These are phyloP conservation scores for Zygosaccharomyces gambellarensis DNA, from an alignment of 805 yeast genomes.

Conservation along the genomic window DNA sequence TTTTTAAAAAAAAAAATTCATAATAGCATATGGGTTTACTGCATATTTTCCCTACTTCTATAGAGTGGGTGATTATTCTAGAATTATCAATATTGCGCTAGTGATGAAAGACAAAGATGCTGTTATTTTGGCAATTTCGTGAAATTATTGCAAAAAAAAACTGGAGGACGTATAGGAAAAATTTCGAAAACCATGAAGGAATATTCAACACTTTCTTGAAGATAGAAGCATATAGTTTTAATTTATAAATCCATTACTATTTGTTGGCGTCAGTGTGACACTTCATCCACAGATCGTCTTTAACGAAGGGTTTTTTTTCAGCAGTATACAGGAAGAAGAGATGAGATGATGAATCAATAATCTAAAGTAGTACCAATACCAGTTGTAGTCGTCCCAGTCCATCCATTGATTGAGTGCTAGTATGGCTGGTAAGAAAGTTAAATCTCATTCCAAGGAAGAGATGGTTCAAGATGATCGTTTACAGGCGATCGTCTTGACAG, in stretches of 20 bases:
- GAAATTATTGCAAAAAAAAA: neutral
- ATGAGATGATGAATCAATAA: conserved; percentile 3
- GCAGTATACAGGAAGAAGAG: neutral
- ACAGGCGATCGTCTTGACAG: conserved; percentile 93
- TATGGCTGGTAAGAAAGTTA: conserved; percentile 31
- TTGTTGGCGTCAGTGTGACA: neutral
- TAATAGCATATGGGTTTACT: no score
- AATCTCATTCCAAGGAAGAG: conserved; percentile 41
- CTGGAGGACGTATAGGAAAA: no score
- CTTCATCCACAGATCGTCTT: neutral
- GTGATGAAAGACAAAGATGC: neutral
- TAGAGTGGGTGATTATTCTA: neutral
- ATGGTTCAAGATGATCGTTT: conserved; percentile 65
- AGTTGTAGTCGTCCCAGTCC: no score
- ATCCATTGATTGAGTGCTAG: neutral
- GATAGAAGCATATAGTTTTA: neutral
- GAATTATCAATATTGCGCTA: neutral
- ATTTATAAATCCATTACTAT: neutral
- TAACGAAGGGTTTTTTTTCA: conserved; percentile 5
- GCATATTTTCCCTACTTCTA: no score
- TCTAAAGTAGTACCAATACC: neutral
- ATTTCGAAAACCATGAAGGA: no score
- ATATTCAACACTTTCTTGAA: neutral
- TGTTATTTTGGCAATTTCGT: neutral
- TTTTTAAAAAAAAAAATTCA: no score